Evolutionary conservation across 2,329 filamentous ascomycete species (phyloP).

Genomic region (Periconia sp.): DNA sequence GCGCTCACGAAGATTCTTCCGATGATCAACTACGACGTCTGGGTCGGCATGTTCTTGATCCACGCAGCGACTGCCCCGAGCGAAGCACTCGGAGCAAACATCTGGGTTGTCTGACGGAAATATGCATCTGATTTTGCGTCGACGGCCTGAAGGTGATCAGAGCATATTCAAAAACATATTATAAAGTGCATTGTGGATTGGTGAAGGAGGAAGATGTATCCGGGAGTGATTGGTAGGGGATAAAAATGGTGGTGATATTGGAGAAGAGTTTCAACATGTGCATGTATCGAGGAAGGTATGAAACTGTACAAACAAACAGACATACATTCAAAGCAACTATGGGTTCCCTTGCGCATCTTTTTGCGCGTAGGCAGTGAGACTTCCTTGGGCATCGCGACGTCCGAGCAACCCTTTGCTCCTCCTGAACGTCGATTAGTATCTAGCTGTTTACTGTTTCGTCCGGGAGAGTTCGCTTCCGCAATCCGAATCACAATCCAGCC

Average conservation of each 20-base stretch:
- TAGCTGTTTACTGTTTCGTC: background rate
- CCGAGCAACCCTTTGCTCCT: background rate
- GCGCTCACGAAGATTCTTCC: conserved; percentile 47
- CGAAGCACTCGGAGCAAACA: conserved; percentile 49
- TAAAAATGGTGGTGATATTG: background rate
- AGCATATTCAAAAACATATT: background rate
- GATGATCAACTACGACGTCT: conserved; percentile 44
- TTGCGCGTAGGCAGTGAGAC: conserved; percentile 37
- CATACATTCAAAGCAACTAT: conserved; percentile 50
- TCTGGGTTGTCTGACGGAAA: conserved; percentile 43
- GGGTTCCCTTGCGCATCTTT: conserved; percentile 49
- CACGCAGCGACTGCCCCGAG: conserved; percentile 49
- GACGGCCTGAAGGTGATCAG: conserved; percentile 45
- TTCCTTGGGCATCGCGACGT: conserved; percentile 39
- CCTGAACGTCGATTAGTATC: background rate
- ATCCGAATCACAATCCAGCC: background rate
- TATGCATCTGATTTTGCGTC: conserved; percentile 54
- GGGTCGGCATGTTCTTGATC: conserved; percentile 48
- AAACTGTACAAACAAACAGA: conserved; percentile 10
- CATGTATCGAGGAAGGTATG: conserved; percentile 2
- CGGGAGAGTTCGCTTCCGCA: background rate
- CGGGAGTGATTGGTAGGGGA: background rate
- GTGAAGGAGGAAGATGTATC: background rate
- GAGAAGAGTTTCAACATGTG: background rate
- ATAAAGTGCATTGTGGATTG: background rate